These are phyloP conservation scores for Pyrenula massariospora DNA, from an alignment of 495 filamentous ascomycete genomes.

Conservation along the genomic window DNA sequence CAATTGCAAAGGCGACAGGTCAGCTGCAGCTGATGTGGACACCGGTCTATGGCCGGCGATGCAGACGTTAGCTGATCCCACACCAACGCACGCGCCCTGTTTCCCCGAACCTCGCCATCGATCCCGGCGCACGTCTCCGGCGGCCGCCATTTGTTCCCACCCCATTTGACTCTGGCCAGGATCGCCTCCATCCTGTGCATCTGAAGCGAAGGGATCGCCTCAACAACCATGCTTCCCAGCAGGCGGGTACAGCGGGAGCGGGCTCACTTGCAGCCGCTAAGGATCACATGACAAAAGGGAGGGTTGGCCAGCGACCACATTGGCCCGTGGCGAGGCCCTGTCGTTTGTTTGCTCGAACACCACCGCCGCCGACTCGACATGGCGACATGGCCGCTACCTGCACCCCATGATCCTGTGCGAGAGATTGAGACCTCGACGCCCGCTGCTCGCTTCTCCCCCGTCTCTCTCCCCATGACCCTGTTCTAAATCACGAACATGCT, in stretches of 20 bases:
- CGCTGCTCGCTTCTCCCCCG: neutral
- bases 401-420: neutral
- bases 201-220: neutral
- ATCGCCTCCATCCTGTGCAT: no score
- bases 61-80: neutral
- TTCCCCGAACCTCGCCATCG: neutral
- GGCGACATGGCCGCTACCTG: neutral
- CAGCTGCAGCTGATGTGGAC: neutral
- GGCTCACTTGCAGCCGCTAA: neutral
- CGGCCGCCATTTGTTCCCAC: neutral
- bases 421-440: neutral
- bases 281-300: neutral
- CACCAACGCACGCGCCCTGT: neutral
- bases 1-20: slow-evolving; percentile 3
- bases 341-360: neutral
- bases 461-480: neutral
- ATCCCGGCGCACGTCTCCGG: neutral
- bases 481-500: neutral
- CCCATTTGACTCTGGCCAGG: neutral
- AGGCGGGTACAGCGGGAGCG: neutral
- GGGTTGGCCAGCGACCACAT: neutral
- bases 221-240: neutral
- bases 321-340: neutral
- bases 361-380: neutral
- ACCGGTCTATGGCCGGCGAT: neutral